A percentile compares a stretch with the other conserved stretches of the same genome.
phyloP scores from a whole-genome alignment of 371 early-diverging fungal species.

The Entomophthora muscae region DNA sequence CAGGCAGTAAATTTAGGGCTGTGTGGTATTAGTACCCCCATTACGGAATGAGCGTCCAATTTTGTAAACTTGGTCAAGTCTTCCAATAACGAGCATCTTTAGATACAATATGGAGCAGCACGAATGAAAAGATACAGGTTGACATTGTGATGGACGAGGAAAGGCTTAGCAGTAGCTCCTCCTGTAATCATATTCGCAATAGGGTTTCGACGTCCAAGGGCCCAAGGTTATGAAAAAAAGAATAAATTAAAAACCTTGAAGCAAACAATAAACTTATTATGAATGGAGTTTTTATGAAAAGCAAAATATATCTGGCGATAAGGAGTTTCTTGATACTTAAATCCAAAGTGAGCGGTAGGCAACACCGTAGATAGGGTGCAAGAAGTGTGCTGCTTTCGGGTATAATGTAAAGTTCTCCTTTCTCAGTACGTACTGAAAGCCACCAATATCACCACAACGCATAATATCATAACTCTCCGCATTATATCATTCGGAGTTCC shows the following conservation, averaged over 20 bases:
- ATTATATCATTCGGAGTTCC: constrained; percentile 62
- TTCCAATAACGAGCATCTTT: constrained; percentile 96
- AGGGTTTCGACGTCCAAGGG: constrained; percentile 99
- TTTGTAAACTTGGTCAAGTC: constrained; percentile 98
- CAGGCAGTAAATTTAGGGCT: constrained; percentile 99
- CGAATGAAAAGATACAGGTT: constrained; percentile 98
- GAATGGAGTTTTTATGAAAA: constrained; percentile 95
- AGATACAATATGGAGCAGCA: constrained; percentile 97
- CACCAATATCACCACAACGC: constrained; percentile 19
- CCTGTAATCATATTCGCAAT: constrained; percentile 99
- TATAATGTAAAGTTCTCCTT: constrained; percentile 85
- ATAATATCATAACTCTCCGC: constrained; percentile 48
- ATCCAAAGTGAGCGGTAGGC: constrained; percentile 92
- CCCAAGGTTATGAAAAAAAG: constrained; percentile 81
- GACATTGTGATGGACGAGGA: constrained; percentile 98
- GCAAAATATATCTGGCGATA: constrained; percentile 99
- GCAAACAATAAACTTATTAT: constrained; percentile 84
- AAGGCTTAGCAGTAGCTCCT: constrained; percentile 99
- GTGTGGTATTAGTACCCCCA: constrained; percentile 98
- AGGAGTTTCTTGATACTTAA: constrained; percentile 90
- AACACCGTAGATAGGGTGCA: constrained; percentile 94
- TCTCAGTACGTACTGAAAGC: constrained; percentile 84
- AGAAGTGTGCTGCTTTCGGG: constrained; percentile 70
- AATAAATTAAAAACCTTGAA: constrained; percentile 85
- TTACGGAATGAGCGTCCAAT: constrained; percentile 99